These are phyloP conservation scores for Phyllosticta paracitricarpa DNA, from an alignment of 2,329 filamentous ascomycete genomes.

Conservation along the genomic window DNA sequence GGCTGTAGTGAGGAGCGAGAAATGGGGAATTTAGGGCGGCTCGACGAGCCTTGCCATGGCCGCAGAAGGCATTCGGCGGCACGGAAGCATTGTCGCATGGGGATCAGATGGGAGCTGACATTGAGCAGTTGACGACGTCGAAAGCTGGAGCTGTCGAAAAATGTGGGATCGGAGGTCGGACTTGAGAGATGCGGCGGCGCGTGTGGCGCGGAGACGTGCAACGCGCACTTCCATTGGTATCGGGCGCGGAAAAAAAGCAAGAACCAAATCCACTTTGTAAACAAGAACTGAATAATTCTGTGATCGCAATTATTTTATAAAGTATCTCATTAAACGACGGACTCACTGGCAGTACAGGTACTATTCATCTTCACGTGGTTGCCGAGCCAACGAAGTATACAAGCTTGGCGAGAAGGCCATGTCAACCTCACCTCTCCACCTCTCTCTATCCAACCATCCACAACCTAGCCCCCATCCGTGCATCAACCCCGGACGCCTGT, in stretches of 20 bases:
- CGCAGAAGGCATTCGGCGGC: slow-evolving; percentile 33
- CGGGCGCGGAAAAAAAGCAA: no score
- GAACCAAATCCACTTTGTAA: no score
- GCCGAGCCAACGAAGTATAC: slow-evolving; percentile 8
- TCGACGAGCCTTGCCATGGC: slow-evolving; percentile 20
- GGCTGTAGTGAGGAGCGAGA: slow-evolving; percentile 17
- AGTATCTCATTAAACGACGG: neutral
- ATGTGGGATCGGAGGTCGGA: slow-evolving; percentile 6
- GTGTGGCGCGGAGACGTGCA: neutral
- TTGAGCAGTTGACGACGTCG: slow-evolving; percentile 1
- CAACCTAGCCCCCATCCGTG: neutral
- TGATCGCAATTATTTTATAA: neutral
- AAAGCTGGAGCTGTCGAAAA: neutral
- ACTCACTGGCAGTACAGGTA: neutral
- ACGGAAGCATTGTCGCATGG: slow-evolving; percentile 42
- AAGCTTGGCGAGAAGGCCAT: slow-evolving; percentile 1
- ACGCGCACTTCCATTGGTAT: neutral
- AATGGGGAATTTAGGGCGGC: neutral
- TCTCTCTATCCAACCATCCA: neutral
- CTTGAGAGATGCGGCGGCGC: neutral
- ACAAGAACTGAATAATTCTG: neutral
- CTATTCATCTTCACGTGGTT: neutral
- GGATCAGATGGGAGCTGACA: slow-evolving; percentile 13
- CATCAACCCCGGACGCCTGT: neutral
- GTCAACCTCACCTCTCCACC: neutral